phyloP scores from a whole-genome alignment of 192 early-diverging fungal species.

The Entomortierella chlamydospora region DNA sequence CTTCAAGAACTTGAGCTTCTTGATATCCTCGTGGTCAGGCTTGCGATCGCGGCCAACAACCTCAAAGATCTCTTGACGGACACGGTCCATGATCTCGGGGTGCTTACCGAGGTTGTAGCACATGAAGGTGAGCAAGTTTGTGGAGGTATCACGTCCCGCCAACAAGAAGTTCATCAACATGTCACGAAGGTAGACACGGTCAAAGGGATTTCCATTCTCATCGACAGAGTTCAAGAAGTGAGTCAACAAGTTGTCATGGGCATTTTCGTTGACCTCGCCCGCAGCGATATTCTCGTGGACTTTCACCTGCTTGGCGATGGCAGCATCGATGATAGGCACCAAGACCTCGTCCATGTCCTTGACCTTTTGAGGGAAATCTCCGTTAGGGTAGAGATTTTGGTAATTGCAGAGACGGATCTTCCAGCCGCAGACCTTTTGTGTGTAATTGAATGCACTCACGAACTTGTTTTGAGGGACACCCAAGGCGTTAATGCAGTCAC shows the following conservation, averaged over 20 bases:
- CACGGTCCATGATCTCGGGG: constrained; percentile 50
- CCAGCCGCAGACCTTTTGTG: constrained; percentile 54
- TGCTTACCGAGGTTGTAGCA: constrained; percentile 55
- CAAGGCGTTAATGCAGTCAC: constrained; percentile 41
- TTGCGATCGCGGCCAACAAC: constrained; percentile 49
- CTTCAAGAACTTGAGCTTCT: constrained; percentile 64
- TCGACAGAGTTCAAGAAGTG: constrained; percentile 53
- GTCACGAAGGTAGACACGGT: constrained; percentile 48
- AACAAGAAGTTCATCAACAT: constrained; percentile 56
- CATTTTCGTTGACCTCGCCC: constrained; percentile 25
- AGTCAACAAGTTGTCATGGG: constrained; percentile 33
- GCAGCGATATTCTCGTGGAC: constrained; percentile 1
- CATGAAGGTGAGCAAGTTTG: constrained; percentile 58
- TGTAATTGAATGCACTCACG: constrained; percentile 49
- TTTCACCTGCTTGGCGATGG: constrained; percentile 41
- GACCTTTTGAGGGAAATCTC: constrained; percentile 49
- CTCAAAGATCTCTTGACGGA: constrained; percentile 57
- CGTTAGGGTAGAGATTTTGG: constrained; percentile 22
- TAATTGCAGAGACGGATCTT: constrained; percentile 53
- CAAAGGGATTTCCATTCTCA: constrained; percentile 53
- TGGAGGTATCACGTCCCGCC: constrained; percentile 60
- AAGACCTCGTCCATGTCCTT: constrained; percentile 49
- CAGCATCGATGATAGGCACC: constrained; percentile 44
- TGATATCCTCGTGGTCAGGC: constrained; percentile 62
- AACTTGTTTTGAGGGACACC: constrained; percentile 49